Base-by-base conservation (phyloP, 805 yeast genomes). In the Monosporozyma unispora region DNA sequence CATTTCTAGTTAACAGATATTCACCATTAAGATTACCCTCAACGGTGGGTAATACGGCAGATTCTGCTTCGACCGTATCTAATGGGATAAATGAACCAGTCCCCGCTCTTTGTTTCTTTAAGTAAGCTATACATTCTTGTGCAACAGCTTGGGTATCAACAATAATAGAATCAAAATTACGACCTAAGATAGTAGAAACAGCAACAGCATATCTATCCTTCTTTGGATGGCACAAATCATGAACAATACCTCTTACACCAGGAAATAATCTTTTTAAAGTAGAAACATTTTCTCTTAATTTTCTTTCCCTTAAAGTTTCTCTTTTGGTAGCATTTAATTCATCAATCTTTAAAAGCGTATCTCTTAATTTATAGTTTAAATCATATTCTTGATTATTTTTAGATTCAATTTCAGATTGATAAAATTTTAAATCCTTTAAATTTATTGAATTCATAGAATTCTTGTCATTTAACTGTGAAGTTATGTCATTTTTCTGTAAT, bases 1-100 rank as follows among this genome's bases (percentile, higher is more conserved):
- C 76, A 64, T 93, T 97, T 18, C 80, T 62, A 0, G 79, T 73
- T 49, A 79, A 61, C 2, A 80, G 77, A 37, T 62, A 62, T 8
- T 62, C 63, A 27, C 50, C 46, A 16, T 25, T 37, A 39, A 54
- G 50, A n/a, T 52, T 47, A 7, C 52, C 57, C 16, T 47, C 40
- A 1, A 57, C 48, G 9, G 51, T 47, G 2, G 65, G 54, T 33
- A 57, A 48, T 16, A 58, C 54, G n/a, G 95, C 87, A 47, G 81
- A 74, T 2, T 82, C 85, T 1, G 80, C 78, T 8, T 73, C 77
- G 29, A 93, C 81, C 1, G 89, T 75, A 59, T 89, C 93, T 47
- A 93, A 69, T 0, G 99, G 98, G 51, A 93, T 84, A 58, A 93
- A 90, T 1, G 95, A 80, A 1, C 93, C 89, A 7, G 77, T 75